Conservation (phyloP, 1,284 basidiomycete species). For the Ganoderma lucidum region DNA sequence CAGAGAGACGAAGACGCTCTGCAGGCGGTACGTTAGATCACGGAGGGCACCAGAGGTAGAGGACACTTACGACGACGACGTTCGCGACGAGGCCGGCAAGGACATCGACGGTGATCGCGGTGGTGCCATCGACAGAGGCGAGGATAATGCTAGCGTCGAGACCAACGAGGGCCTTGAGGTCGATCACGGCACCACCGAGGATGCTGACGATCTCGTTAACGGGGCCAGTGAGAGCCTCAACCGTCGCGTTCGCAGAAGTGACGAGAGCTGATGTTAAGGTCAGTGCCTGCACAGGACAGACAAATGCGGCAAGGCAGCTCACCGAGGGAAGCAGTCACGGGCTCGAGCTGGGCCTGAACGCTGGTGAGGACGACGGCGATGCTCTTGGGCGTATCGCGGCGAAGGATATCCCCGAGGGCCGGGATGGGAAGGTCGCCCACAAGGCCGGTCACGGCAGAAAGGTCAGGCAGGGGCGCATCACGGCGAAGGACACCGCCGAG, state of each 20-base stretch:
- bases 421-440: constrained; percentile 11
- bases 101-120: constrained; percentile 39
- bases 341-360: constrained; percentile 35
- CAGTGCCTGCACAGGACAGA: constrained; percentile 15
- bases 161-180: constrained; percentile 47
- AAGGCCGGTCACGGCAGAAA: neutral
- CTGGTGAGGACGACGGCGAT: constrained; percentile 38
- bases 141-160: constrained; percentile 42
- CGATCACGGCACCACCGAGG: constrained; percentile 40
- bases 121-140: constrained; percentile 41
- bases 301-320: constrained; percentile 22
- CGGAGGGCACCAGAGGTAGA: neutral
- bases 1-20: constrained; percentile 48
- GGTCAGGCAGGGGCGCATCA: constrained; percentile 5
- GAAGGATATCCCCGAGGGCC: constrained; percentile 21
- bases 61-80: constrained; percentile 36
- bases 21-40: neutral
- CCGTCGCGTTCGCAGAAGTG: constrained; percentile 41
- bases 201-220: constrained; percentile 42
- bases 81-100: constrained; percentile 43
- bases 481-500: constrained; percentile 30
- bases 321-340: constrained; percentile 43
- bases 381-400: constrained; percentile 31
- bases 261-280: constrained; percentile 39
- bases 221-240: constrained; percentile 39